Conservation (phyloP, 805 yeast species). For the Grigorovia humatica region DNA sequence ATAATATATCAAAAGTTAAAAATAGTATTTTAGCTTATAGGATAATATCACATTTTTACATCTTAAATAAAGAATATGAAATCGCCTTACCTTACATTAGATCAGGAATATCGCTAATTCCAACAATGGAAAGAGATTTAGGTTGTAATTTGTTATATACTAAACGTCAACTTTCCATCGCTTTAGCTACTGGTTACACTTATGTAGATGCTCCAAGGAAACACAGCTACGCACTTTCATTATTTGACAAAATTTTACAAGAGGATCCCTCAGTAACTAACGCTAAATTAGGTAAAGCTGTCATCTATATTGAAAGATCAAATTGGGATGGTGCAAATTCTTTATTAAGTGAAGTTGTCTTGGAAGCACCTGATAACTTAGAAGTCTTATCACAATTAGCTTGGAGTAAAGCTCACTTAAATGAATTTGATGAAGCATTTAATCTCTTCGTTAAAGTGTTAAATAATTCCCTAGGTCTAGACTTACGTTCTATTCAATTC, state of each 20-base stretch:
- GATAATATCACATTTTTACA: slow-evolving; percentile 49
- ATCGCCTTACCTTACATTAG: slow-evolving; percentile 51
- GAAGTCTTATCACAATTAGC: slow-evolving; percentile 61
- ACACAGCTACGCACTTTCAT: slow-evolving; percentile 57
- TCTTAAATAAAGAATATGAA: slow-evolving; percentile 53
- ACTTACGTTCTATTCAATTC: slow-evolving; percentile 40
- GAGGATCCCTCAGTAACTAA: slow-evolving; percentile 37
- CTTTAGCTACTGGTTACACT: slow-evolving; percentile 67
- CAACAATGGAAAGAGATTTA: slow-evolving; percentile 36
- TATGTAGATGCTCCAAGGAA: slow-evolving; percentile 88
- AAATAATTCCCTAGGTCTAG: slow-evolving; percentile 37
- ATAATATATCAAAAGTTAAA: slow-evolving; percentile 38
- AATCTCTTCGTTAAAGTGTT: slow-evolving; percentile 20
- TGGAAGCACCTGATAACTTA: slow-evolving; percentile 39
- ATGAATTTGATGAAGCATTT: slow-evolving; percentile 39
- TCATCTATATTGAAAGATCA: slow-evolving; percentile 60
- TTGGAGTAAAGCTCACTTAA: slow-evolving; percentile 63
- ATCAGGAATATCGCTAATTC: slow-evolving; percentile 46
- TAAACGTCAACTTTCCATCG: slow-evolving; percentile 48
- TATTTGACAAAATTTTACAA: slow-evolving; percentile 54
- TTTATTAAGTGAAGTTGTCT: slow-evolving; percentile 42
- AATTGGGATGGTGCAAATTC: slow-evolving; percentile 44
- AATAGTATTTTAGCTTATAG: slow-evolving; percentile 52
- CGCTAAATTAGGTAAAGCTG: slow-evolving; percentile 75
- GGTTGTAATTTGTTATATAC: slow-evolving; percentile 43